These are phyloP conservation scores for Pseudocercospora vitis DNA, from an alignment of 2,329 filamentous ascomycete species.

Conservation along the genomic window DNA sequence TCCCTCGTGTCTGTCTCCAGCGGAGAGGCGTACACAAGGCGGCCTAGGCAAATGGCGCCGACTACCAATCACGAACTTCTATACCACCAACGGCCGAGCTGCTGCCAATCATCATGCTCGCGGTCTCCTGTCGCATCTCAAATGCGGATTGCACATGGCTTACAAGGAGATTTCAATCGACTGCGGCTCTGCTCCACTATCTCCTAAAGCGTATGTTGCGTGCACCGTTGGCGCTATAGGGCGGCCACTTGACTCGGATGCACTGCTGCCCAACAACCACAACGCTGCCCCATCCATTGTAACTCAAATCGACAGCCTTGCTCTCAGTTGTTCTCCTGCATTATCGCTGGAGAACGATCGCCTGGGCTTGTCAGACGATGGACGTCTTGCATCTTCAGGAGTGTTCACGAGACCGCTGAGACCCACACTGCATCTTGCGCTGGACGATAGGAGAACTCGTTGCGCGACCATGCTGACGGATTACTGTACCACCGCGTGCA, in stretches of 20 bases:
- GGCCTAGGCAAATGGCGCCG: neutral
- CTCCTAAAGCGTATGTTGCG: neutral
- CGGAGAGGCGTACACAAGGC: neutral
- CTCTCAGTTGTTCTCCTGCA: conserved; percentile 1
- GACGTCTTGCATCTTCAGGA: neutral
- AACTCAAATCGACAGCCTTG: conserved; percentile 5
- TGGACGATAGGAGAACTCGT: neutral
- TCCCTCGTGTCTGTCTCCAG: too few species aligned
- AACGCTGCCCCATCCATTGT: neutral
- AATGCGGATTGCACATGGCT: neutral
- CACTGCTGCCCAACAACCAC: conserved; percentile 2
- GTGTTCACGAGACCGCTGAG: conserved; percentile 1
- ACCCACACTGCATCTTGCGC: neutral
- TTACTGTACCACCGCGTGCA: too few species aligned
- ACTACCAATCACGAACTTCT: too few species aligned
- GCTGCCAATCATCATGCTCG: neutral
- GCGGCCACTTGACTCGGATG: conserved; percentile 2
- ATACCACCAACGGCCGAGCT: neutral
- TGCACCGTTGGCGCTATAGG: neutral
- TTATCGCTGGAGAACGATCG: neutral
- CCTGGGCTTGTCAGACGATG: neutral
- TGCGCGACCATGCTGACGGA: neutral
- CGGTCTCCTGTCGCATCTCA: neutral
- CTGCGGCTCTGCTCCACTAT: neutral
- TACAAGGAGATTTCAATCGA: conserved; percentile 2